Conservation (phyloP, 176 grass and related monocot species). For the Tuctoria greenei region DNA sequence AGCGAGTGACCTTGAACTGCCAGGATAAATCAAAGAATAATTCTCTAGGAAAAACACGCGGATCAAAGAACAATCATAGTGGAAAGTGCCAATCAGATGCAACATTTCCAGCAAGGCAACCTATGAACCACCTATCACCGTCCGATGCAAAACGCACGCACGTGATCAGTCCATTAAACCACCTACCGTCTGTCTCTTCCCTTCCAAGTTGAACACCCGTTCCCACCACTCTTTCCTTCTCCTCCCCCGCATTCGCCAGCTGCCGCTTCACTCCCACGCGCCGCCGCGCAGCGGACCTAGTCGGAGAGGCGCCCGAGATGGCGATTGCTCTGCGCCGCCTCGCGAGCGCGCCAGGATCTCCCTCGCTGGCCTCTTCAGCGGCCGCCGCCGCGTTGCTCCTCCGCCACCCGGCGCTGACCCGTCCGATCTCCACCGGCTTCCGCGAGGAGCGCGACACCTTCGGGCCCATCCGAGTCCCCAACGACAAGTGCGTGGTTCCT, state of each 20-base stretch:
- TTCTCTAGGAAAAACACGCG: too few species aligned
- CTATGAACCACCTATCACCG: conserved; percentile 6
- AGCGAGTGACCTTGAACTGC: too few species aligned
- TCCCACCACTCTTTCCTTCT: neutral
- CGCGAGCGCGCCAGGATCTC: conserved; percentile 29
- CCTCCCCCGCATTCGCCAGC: conserved; percentile 20
- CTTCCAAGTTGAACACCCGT: neutral
- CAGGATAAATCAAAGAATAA: too few species aligned
- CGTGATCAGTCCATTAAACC: conserved; percentile 27
- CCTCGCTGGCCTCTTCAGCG: conserved; percentile 19
- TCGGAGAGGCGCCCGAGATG: conserved; percentile 33
- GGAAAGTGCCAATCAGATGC: neutral
- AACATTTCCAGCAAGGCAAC: conserved; percentile 36
- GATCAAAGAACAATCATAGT: too few species aligned
- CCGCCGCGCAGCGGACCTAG: neutral
- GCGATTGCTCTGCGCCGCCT: conserved; percentile 72
- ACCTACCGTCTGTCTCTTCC: too few species aligned
- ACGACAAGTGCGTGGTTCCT: conserved; percentile 61
- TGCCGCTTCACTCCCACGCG: conserved; percentile 20
- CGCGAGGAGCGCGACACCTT: conserved; percentile 95
- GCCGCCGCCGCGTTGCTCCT: conserved; percentile 41
- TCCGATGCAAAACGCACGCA: conserved; percentile 30
- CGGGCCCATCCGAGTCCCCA: conserved; percentile 76
- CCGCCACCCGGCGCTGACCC: conserved; percentile 47
- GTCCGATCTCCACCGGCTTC: conserved; percentile 64